Evolutionary conservation across 2,329 filamentous ascomycete species (phyloP).

Genomic region (Dactylella cylindrospora): DNA sequence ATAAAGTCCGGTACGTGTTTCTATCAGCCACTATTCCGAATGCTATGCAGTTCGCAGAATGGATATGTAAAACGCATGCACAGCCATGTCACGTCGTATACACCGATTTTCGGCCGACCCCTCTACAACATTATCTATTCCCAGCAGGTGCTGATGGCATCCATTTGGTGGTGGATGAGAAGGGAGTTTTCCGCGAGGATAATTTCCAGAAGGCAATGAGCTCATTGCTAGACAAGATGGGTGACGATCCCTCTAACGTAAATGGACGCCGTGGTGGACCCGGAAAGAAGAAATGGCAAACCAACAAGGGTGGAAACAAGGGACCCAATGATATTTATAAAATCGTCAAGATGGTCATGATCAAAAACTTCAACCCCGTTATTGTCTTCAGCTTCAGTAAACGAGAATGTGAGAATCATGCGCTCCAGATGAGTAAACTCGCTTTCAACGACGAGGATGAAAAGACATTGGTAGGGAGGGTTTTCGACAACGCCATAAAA

Average conservation of each 20-base stretch:
- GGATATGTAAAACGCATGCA: conserved; percentile 96
- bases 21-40: conserved; percentile 97
- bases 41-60: conserved; percentile 98
- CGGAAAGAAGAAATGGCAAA: conserved; percentile 87
- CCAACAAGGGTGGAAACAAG: conserved; percentile 78
- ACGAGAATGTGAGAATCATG: conserved; percentile 88
- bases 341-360: conserved; percentile 98
- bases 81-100: conserved; percentile 99
- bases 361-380: conserved; percentile 94
- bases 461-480: conserved; percentile 88
- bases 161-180: conserved; percentile 92
- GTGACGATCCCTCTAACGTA: conserved; percentile 76
- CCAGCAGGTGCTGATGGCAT: conserved; percentile 90
- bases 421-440: conserved; percentile 79
- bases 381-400: conserved; percentile 99
- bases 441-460: conserved; percentile 96
- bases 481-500: conserved; percentile 90
- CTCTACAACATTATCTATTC: conserved; percentile 97
- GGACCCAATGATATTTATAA: conserved; percentile 81
- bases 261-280: conserved; percentile 75
- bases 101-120: conserved; percentile 95
- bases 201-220: conserved; percentile 98
- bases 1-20: conserved; percentile 99
- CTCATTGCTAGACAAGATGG: conserved; percentile 82
- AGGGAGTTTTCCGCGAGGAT: conserved; percentile 90